Evolutionary conservation across 345 rosid species (phyloP).

Genomic region (Moringa oleifera): DNA sequence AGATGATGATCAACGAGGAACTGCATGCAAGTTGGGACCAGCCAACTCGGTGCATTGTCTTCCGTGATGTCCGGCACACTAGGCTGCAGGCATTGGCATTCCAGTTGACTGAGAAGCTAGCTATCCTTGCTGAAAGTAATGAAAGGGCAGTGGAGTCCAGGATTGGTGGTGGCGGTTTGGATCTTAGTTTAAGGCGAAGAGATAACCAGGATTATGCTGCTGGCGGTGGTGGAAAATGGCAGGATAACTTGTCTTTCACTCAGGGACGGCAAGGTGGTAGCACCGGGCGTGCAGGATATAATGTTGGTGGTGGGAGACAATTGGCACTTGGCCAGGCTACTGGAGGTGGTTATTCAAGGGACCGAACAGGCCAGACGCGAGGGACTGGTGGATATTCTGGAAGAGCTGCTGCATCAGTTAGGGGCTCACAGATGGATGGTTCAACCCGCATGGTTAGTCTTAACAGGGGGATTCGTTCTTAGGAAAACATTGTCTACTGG

Average conservation of each 20-base stretch:
- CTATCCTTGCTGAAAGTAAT: conserved; percentile 63
- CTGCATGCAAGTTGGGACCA: conserved; percentile 88
- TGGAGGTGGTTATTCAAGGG: conserved; percentile 46
- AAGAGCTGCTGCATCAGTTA: conserved; percentile 29
- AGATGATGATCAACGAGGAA: conserved; percentile 83
- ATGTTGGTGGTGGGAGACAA: conserved; percentile 37
- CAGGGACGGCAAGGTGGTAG: conserved; percentile 63
- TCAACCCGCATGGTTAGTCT: conserved; percentile 72
- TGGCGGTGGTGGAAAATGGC: conserved; percentile 57
- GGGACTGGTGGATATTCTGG: conserved; percentile 49
- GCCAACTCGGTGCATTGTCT: conserved; percentile 61
- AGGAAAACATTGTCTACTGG: not conserved
- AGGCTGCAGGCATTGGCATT: conserved; percentile 78
- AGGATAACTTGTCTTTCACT: conserved; percentile 37
- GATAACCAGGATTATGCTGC: conserved; percentile 61
- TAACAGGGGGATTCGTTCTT: conserved; percentile 45
- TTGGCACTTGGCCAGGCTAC: conserved; percentile 28
- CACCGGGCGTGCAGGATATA: conserved; percentile 37
- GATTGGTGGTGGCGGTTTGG: conserved; percentile 63
- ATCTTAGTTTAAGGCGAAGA: conserved; percentile 53
- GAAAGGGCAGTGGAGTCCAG: conserved; percentile 76
- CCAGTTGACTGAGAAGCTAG: conserved; percentile 69
- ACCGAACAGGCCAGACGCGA: conserved; percentile 39
- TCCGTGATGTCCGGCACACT: conserved; percentile 66
- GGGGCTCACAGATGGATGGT: conserved; percentile 53